Base-by-base conservation (phyloP, 495 filamentous ascomycete species). In the Penicillium coffeae region DNA sequence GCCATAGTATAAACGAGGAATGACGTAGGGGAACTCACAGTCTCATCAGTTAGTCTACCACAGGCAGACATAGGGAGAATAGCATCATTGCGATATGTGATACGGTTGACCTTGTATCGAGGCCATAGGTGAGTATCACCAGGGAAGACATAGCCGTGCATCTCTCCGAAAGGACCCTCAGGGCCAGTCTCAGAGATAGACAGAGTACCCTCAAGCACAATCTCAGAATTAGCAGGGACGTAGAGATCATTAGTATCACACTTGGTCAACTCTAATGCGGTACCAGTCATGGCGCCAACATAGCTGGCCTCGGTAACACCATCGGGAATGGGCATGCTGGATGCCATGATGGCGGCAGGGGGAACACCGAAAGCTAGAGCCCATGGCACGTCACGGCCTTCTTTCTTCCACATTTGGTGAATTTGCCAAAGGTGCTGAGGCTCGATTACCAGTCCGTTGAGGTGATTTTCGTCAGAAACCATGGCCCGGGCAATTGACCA, bases 401-500 rank as follows among this genome's bases (percentile, higher is more conserved):
- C 44, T 18, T 64, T 57, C 50, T 66, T 68, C 66, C 68, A 74
- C 59, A 64, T 62, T 32, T 68, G 49, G 33, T 58, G 51, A 19
- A 74, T 72, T 15, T 58, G 51, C 56, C 66, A 58, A 34, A 70
- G 60, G 42, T 71, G 59, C 50, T 74, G 68, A 0, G 53, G 55
- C 8, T 50, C 38, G 25, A 63, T 63, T 12, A 70, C 59, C 8
- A 65, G 51, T 2, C 70, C 67, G 0, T 52, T 48, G 6, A 74
- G 33, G n/a, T 62, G 52, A 1, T 53, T 54, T 3, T 66, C 60
- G 16, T 64, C 69, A 14, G 50, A 50, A 2, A 72, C 59, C 69
- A 72, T 72, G 5, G 61, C 66, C 0, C 71, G 64, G 1, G 62
- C 57, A 50, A 74, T 74, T 0, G 71, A 70, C 69, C 71, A 74